These are phyloP conservation scores for Podaxis carcinomalis DNA, from an alignment of 768 basidiomycete genomes.

Conservation along the genomic window DNA sequence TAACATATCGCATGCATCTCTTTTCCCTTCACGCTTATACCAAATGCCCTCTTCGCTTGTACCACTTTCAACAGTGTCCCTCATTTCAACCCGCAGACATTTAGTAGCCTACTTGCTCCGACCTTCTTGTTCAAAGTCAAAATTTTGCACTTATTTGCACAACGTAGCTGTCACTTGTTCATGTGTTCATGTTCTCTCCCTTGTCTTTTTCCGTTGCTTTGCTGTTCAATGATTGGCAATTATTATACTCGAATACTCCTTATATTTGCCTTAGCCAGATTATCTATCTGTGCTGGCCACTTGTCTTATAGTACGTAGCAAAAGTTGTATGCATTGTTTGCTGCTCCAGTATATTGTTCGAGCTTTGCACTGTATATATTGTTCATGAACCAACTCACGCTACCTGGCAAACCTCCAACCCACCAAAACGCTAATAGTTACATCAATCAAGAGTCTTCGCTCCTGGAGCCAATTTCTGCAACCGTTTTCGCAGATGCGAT, in stretches of 20 bases:
- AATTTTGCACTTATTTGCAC: background rate
- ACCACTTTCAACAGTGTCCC: background rate
- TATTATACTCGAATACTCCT: background rate
- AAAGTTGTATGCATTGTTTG: background rate
- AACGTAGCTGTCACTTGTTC: background rate
- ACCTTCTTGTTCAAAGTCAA: background rate
- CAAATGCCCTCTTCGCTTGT: background rate
- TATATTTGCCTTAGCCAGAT: slow-evolving; percentile 3
- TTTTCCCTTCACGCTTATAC: background rate
- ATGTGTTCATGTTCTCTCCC: background rate
- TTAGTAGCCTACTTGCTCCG: background rate
- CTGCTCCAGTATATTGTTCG: background rate
- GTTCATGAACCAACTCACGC: background rate
- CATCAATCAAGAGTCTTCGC: background rate
- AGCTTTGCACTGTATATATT: background rate
- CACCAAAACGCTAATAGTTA: too few species aligned
- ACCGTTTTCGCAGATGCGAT: background rate
- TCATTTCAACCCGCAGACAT: background rate
- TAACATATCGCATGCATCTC: background rate
- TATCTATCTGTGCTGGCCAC: slow-evolving; percentile 8
- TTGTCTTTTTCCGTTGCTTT: background rate
- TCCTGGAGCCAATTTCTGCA: background rate
- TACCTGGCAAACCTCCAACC: background rate
- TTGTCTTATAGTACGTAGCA: slow-evolving; percentile 8
- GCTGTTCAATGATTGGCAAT: background rate